Conservation (phyloP, 2,329 filamentous ascomycete species). For the Neonectria neomacrospora region DNA sequence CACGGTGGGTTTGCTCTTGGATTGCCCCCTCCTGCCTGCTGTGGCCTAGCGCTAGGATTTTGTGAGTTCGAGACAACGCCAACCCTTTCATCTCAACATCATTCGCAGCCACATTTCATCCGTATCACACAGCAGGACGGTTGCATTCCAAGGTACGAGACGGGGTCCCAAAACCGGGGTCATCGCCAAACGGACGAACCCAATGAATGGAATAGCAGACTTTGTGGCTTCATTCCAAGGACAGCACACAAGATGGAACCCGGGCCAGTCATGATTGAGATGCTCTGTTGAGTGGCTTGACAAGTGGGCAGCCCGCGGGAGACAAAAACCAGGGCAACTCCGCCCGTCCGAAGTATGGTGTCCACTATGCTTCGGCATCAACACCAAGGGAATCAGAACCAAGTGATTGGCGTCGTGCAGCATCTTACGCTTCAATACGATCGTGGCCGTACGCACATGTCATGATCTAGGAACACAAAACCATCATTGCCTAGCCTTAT, state of each 20-base stretch:
- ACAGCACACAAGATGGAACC: background rate
- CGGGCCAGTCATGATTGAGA: too few species aligned
- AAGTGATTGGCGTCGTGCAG: background rate
- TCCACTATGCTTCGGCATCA: background rate
- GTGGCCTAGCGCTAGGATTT: constrained; percentile 39
- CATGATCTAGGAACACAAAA: constrained; percentile 6
- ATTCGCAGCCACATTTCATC: background rate
- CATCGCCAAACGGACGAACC: background rate
- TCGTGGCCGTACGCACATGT: background rate
- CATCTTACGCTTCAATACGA: background rate
- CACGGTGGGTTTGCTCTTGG: background rate
- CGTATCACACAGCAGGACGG: background rate
- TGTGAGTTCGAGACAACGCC: constrained; percentile 5
- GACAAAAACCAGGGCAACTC: background rate
- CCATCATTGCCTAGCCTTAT: constrained; percentile 30
- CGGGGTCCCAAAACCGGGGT: background rate
- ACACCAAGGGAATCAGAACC: background rate
- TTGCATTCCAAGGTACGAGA: background rate
- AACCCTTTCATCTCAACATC: background rate
- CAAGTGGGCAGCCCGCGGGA: too few species aligned
- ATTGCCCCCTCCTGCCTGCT: constrained; percentile 49
- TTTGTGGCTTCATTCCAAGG: background rate
- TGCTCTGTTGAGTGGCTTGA: too few species aligned
- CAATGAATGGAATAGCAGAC: background rate
- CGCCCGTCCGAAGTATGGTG: background rate